Base-by-base conservation (phyloP, 108 stramenopile genomes). In the Stephanodiscus minutulus region DNA sequence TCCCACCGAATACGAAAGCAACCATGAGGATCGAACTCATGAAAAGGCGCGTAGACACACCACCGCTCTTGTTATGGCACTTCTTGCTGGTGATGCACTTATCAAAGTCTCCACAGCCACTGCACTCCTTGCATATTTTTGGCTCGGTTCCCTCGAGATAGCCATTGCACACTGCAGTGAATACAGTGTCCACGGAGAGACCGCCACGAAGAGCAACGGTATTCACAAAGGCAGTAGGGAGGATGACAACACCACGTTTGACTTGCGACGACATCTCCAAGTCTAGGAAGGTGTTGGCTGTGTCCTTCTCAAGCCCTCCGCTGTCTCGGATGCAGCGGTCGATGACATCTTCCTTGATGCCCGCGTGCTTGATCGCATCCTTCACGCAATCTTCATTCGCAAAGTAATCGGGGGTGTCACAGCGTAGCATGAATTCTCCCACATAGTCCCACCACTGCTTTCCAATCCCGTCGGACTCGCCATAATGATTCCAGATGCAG, bases 401-500 rank as follows among this genome's bases (percentile, higher is more conserved):
- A 72, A 90, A 91, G 58, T 74, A 92, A 41, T 90, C 85, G 18
- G 83, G 71, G 28, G 62, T 72, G 39, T 84, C 78, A 65, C 93
- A 95, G 10, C 83, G 79, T 15, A 77, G 47, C 33, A 89, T 67
- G 84, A 97, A 98, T 48, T 87, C 72, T 21, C 60, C 54, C 8
- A 94, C 80, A 65, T 98, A 98, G 43, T 89, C 78, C 94, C 95
- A 98, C 93, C 93, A 98, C 25, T 78, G 59, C 44, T 58, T 52
- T 27, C 97, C 97, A 39, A 98, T 64, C 37, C 97, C 97, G 44
- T 93, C 91, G 2, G 50, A 47, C 61, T 86, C 84, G 13, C 95
- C 95, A 64, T 89, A 90, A 47, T 81, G 68, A 60, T 93, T 81
- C 96, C 97, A 98, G 52, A 98, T 89, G 77, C 97, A 98, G 31